Conservation (phyloP, 345 rosid species). For the Arabis hirsuta region DNA sequence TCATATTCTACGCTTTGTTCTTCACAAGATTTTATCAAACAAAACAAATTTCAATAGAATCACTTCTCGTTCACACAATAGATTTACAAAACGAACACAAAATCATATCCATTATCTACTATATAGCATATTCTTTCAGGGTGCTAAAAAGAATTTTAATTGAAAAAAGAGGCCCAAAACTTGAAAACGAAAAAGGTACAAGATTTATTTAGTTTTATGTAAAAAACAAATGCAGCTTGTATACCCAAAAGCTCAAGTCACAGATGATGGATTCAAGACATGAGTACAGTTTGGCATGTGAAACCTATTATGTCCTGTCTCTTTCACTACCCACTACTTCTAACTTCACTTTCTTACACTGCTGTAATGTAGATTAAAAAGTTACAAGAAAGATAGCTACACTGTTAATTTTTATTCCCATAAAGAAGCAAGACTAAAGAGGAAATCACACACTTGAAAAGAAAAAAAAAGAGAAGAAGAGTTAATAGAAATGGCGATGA, state of each 20-base stretch:
- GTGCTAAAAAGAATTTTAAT: background rate
- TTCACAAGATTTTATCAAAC: background rate
- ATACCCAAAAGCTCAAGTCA: constrained; percentile 24
- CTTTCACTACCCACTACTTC: constrained; percentile 39
- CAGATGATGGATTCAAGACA: constrained; percentile 30
- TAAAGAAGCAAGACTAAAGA: constrained; percentile 14
- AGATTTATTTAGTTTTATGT: constrained; percentile 2
- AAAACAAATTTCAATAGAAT: background rate
- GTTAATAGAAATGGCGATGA: constrained; percentile 22
- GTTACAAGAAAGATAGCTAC: constrained; percentile 8
- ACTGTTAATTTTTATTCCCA: constrained; percentile 25
- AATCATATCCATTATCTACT: background rate
- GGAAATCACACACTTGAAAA: constrained; percentile 18
- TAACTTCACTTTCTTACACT: constrained; percentile 34
- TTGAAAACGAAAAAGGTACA: background rate
- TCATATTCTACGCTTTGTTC: constrained; percentile 34
- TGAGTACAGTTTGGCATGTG: constrained; percentile 39
- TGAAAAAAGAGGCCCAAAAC: background rate
- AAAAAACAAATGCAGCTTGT: constrained; percentile 31
- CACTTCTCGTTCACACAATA: constrained; percentile 1
- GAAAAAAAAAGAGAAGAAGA: background rate
- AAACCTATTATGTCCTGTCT: constrained; percentile 41
- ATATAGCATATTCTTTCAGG: constrained; percentile 12
- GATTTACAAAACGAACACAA: constrained; percentile 7
- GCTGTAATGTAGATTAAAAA: background rate